A percentile compares a stretch with the other conserved stretches of the same genome.
phyloP scores from a whole-genome alignment of 192 early-diverging fungal species.

The Backusella circina region DNA sequence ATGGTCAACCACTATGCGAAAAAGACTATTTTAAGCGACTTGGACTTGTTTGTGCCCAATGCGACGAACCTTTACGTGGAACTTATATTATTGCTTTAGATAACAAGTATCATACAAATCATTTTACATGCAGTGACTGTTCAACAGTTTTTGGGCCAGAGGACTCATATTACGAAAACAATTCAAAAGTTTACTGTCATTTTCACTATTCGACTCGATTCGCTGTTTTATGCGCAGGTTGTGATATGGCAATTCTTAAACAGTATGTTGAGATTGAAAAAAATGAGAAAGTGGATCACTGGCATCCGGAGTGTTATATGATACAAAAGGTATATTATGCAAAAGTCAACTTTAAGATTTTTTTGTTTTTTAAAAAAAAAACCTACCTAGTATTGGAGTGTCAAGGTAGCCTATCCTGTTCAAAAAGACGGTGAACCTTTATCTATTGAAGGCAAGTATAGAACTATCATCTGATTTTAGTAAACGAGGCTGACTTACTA shows the following conservation, averaged over 20 bases:
- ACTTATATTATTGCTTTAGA: conserved; percentile 90
- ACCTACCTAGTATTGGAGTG: conserved; percentile 18
- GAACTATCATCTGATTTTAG: neutral
- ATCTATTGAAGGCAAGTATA: conserved; percentile 9
- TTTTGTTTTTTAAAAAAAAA: conserved; percentile 3
- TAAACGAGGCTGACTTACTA: neutral
- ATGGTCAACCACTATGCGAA: conserved; percentile 78
- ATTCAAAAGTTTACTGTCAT: conserved; percentile 90
- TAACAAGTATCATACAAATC: conserved; percentile 95
- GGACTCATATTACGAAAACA: conserved; percentile 95
- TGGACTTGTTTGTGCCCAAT: conserved; percentile 81
- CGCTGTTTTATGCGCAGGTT: conserved; percentile 92
- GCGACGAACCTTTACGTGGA: conserved; percentile 84
- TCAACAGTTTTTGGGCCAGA: conserved; percentile 89
- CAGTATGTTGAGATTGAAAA: conserved; percentile 93
- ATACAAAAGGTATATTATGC: conserved; percentile 82
- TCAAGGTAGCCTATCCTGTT: conserved; percentile 14
- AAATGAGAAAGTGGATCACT: conserved; percentile 75
- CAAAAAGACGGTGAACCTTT: conserved; percentile 10
- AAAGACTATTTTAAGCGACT: conserved; percentile 84
- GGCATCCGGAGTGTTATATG: conserved; percentile 99
- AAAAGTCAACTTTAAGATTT: neutral
- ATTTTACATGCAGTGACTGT: conserved; percentile 95
- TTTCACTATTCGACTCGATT: conserved; percentile 90
- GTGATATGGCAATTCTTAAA: conserved; percentile 90